These are phyloP conservation scores for Erythrophleum fordii DNA, from an alignment of 306 rosid genomes.

Conservation along the genomic window DNA sequence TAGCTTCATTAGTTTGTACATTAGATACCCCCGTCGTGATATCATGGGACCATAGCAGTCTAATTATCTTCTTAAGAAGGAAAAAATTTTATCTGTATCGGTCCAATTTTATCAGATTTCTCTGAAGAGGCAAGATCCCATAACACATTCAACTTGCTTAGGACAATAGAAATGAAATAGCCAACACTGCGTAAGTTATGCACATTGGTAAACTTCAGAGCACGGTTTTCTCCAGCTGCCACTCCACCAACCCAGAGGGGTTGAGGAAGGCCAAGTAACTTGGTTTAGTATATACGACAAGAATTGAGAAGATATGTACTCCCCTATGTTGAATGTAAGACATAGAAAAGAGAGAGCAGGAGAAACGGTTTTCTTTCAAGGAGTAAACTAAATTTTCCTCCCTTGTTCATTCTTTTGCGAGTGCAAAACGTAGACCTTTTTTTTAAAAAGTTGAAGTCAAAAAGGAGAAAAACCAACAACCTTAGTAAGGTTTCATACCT, in stretches of 20 bases:
- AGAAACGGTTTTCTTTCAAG: background rate
- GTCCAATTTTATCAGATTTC: too few relatives aligned
- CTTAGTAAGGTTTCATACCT: slow-evolving; percentile 4
- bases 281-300: background rate
- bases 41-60: background rate
- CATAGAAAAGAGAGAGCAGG: background rate
- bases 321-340: background rate
- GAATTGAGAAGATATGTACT: background rate
- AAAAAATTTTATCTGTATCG: background rate
- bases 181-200: too few relatives aligned
- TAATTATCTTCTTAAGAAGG: background rate
- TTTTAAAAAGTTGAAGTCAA: background rate
- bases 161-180: too few relatives aligned
- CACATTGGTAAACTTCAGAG: too few relatives aligned
- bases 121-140: background rate
- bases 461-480: background rate
- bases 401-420: background rate
- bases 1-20: background rate
- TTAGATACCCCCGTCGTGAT: background rate
- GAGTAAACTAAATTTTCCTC: background rate
- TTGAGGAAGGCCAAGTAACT: background rate
- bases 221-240: too few relatives aligned
- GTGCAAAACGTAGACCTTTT: background rate
- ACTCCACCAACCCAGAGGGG: background rate
- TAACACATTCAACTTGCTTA: background rate